Percentiles rank a stretch among this genome's conserved stretches.
phyloP scores from a whole-genome alignment of 768 basidiomycete genomes.

The Lactarius trivialis region DNA sequence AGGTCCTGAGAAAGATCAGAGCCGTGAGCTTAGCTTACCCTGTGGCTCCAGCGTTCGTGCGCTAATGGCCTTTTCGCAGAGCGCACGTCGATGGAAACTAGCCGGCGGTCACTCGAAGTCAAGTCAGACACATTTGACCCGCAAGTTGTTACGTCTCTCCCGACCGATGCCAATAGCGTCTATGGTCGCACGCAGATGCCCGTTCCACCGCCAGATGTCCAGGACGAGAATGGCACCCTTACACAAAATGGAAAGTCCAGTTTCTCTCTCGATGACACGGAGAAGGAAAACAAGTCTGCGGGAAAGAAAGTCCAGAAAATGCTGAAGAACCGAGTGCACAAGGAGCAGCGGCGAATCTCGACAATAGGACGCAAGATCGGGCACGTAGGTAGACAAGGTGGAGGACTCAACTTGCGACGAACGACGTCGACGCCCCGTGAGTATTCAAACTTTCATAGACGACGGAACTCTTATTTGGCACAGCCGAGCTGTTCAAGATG shows the following conservation, averaged over 20 bases:
- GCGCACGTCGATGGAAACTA: constrained; percentile 20
- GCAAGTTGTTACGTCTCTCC: neutral
- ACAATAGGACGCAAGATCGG: constrained; percentile 76
- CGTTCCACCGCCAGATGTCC: neutral
- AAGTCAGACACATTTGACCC: constrained; percentile 11
- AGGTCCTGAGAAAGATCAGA: constrained; percentile 26
- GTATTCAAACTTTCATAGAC: constrained; percentile 10
- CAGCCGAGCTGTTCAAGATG: constrained; percentile 14
- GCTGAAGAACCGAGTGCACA: constrained; percentile 66
- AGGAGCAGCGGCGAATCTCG: constrained; percentile 63
- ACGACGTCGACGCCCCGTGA: constrained; percentile 65
- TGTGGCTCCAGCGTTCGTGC: neutral
- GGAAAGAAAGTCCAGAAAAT: constrained; percentile 74
- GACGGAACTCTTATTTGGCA: neutral
- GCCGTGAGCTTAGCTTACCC: constrained; percentile 18
- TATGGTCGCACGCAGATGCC: constrained; percentile 1
- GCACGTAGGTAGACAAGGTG: constrained; percentile 50
- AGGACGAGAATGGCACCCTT: neutral
- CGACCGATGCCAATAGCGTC: neutral
- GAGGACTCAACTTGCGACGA: constrained; percentile 40
- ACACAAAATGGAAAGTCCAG: constrained; percentile 1
- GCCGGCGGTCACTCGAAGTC: constrained; percentile 10
- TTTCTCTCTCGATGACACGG: constrained; percentile 20
- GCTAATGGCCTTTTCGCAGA: constrained; percentile 7
- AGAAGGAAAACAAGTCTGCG: constrained; percentile 41